Evolutionary conservation across 208 protist genomes (phyloP), one percentile per base, ranked within the genome.

Genomic region (Wallacemonas rigidus): DNA sequence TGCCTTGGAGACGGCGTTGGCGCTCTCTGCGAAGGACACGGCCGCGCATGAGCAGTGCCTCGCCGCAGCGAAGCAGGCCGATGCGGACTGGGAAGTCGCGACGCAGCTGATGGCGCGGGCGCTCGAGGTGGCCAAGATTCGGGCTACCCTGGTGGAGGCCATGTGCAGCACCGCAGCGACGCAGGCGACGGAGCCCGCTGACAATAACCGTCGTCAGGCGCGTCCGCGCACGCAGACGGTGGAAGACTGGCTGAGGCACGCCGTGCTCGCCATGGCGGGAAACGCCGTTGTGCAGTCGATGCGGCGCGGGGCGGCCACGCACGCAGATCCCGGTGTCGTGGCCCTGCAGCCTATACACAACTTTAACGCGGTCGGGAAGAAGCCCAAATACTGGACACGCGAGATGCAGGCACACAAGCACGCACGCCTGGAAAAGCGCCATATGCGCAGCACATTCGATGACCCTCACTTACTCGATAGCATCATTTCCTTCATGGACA

Each of bases 401-500:
- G 60, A 65, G n/a, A 65, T 65, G 60, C 60, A 65, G 60, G 60
- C 36, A 12, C 60, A 65, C 11, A 65, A 50, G 47, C 68, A 72
- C 44, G 12, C 63, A 36, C 67, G 71, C 15, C 51, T 62, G 35
- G 14, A 62, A 58, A 48, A 77, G 67, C 51, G 48, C 9, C 50
- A 38, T 55, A 40, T 15, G 5, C 43, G 64, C 39, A 76, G 83
- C 35, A 38, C 68, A 14, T 92, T 85, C 70, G 92, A 95, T 79
- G 75, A 89, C 47, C 61, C 74, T 5, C 58, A 38, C 53, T 76
- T 95, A 1, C 26, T 90, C 35, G 81, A 85, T 26, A 74, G 81
- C 44, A 67, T 95, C 55, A 47, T 79, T 2, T 77, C 81, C 3
- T 93, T 89, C 72, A 72, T 95, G 79, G 79, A 83, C 69, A 85